Base-by-base conservation (phyloP, 805 yeast genomes). In the Ogataea philodendri region DNA sequence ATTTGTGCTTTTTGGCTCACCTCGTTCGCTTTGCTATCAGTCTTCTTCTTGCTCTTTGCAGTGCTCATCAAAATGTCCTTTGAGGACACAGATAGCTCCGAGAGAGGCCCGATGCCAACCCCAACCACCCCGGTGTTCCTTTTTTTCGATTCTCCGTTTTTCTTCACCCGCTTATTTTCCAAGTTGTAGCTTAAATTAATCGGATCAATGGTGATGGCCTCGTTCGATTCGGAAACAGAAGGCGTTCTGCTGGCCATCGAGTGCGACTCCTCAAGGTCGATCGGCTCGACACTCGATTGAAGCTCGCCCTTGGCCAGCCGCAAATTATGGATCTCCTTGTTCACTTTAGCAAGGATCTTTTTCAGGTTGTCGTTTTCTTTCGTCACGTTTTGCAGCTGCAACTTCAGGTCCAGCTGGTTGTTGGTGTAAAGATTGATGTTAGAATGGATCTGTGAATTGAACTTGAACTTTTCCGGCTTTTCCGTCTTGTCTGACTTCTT, bases 341-440 rank as follows among this genome's bases (percentile, higher is more conserved):
- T 65, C 17, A 69, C 45, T 41, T 67, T 65, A 3, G 53, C 54
- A 6, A 69, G 53, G 3, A 69, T 65, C 30, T 61, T 65, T 42
- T 67, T 66, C 39, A 69, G 51, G 41, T 67, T 68, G 33, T 61
- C 66, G 44, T 69, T 69, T 48, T 69, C 74, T 35, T 63, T 61
- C 3, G 67, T 58, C 5, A 69, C 70, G 26, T 53, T 55, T 32
- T 65, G 68, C n/a, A 69, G 42, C 45, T 69, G 71, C 28, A 46
- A 41, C 28, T 62, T 60, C 32, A 68, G 35, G 32, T 60, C 66
- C 11, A 39, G 31, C 29, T 49, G 51, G 37, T 52, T 54, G 34
- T 60, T 55, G 7, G 64, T 54, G 23, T 48, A 44, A 9, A 62
- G 44, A 35, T 62, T 54, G 25, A 61, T 57, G 46, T 61, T 60